Evolutionary conservation across 805 yeast species (phyloP), one percentile per base, ranked within the genome.

Genomic region (Yamadazyma phyllophila): DNA sequence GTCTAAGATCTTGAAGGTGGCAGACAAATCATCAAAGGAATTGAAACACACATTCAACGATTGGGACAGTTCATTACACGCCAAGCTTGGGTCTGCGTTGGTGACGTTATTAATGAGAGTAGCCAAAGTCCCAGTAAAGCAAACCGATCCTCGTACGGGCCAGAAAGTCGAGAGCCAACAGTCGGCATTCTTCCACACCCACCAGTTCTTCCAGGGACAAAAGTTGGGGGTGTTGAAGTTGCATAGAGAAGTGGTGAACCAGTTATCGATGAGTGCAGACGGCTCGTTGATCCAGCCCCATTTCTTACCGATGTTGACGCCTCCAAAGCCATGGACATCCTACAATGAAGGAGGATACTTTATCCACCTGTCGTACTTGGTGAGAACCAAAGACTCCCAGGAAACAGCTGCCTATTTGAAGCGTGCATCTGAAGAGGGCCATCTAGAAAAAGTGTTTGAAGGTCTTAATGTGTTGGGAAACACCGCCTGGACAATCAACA

Each of bases 401-500:
- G 99, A 94, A 64, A 97, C 94, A 52, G 64, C 76, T 20, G 97
- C 96, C 0, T 94, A 94, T 60, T 73, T 92, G 41, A 84, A 81
- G 56, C 94, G 95, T 0, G 96, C 97, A 2, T 80, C 89, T 8
- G 82, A 81, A 26, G 74, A 83, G 24, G 80, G 82, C 8, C 80
- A 78, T 40, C 67, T 94, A 48, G 81, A 80, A 34, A 66, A 73
- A 11, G 85, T 94, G 12, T 86, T 83, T 57, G 77, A 80, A 41
- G 98, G 97, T 3, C 72, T 91, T 48, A 90, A 89, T 59, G 92
- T 86, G 11, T 67, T 92, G 45, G 98, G 98, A 7, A 69, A 74
- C 33, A 87, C 98, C 2, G 77, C 96, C 0, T 94, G 99, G 99
- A 86, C 97, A 1, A 83, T 94, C 29, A 94, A 94, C 62, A 78